Evolutionary conservation across 176 grass and related monocot genomes (phyloP).

Genomic region (Paspalum vaginatum): DNA sequence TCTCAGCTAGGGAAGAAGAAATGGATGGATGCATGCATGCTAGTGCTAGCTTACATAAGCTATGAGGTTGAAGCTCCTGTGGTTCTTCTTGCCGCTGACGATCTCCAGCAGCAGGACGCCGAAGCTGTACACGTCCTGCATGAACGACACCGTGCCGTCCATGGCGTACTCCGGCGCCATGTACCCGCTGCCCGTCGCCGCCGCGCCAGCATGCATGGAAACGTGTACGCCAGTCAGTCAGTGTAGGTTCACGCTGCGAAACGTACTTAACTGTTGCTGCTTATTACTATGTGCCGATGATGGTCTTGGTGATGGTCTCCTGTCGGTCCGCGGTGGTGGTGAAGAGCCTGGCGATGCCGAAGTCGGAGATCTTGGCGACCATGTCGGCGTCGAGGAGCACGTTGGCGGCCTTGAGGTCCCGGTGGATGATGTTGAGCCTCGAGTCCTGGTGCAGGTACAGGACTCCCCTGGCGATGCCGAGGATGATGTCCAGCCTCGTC

Average conservation of each 20-base stretch:
- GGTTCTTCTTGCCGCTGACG: conserved; percentile 46
- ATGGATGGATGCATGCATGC: no score
- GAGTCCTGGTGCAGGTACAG: conserved; percentile 75
- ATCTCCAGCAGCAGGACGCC: conserved; percentile 76
- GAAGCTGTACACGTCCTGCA: conserved; percentile 82
- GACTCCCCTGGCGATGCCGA: conserved; percentile 57
- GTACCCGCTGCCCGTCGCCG: conserved; percentile 29
- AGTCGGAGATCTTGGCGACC: conserved; percentile 79
- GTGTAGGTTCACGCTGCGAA: no score
- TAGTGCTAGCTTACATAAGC: conserved; percentile 44
- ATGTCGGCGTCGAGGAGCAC: conserved; percentile 63
- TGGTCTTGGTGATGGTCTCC: conserved; percentile 42
- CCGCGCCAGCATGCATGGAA: no score
- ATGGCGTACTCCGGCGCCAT: conserved; percentile 63
- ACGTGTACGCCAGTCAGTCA: no score
- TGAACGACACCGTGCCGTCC: conserved; percentile 49
- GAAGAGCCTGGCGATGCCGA: conserved; percentile 58
- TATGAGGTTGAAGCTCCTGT: conserved; percentile 30
- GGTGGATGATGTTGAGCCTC: conserved; percentile 61
- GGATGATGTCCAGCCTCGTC: conserved; percentile 60
- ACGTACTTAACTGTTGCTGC: no score
- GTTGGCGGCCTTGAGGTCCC: conserved; percentile 68
- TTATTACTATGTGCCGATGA: conserved; percentile 65
- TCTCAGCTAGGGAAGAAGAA: no score
- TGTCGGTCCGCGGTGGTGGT: conserved; percentile 3